Conservation (phyloP, 495 filamentous ascomycete genomes). For the Daldinia caldariorum region DNA sequence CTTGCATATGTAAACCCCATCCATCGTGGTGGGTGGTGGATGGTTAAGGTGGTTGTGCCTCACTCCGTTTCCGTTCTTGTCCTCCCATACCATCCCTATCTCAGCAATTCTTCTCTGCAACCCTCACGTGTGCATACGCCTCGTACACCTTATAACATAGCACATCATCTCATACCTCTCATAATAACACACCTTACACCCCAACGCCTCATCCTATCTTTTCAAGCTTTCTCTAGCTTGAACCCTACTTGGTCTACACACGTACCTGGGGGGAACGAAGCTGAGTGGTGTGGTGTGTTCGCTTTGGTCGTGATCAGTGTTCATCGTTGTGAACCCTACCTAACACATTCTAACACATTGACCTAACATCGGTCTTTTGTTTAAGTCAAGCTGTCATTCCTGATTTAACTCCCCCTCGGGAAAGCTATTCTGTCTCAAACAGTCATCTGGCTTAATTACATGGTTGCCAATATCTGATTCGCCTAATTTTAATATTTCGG, state of each 20-base stretch:
- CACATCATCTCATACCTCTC: neutral
- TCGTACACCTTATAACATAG: neutral
- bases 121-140: conserved; percentile 41
- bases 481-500: conserved; percentile 9
- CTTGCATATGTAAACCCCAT: conserved; percentile 42
- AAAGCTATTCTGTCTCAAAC: conserved; percentile 21
- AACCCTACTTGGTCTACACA: conserved; percentile 20
- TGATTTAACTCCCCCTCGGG: conserved; percentile 3
- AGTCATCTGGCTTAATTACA: conserved; percentile 28
- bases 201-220: neutral
- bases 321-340: conserved; percentile 35
- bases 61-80: conserved; percentile 30
- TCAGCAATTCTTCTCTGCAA: conserved; percentile 31
- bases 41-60: conserved; percentile 21
- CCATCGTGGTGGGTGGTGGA: conserved; percentile 28
- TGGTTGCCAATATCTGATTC: conserved; percentile 35
- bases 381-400: conserved; percentile 24
- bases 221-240: conserved; percentile 39
- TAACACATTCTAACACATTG: neutral
- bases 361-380: conserved; percentile 20
- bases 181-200: neutral
- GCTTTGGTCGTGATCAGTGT: conserved; percentile 38
- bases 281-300: conserved; percentile 40
- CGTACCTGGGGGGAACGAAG: conserved; percentile 6
- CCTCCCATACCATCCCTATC: conserved; percentile 40